Evolutionary conservation across 441 rosid genomes (phyloP), one percentile per base, ranked within the genome.

Genomic region (Jatropha multifida): DNA sequence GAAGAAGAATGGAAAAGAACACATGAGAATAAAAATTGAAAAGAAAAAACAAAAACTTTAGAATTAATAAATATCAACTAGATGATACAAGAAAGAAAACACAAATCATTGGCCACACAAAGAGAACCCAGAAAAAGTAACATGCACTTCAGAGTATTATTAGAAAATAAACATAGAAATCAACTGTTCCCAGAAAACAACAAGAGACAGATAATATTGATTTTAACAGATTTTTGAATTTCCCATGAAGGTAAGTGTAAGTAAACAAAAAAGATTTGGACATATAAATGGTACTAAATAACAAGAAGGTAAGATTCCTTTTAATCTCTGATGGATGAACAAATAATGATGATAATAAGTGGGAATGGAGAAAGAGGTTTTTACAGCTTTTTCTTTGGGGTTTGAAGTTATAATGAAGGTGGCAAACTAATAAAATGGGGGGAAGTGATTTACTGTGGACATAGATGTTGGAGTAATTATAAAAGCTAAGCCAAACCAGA

Each of bases 341-440:
- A 59, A 58, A 78, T 81, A 84, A 88, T 88, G 86, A 86, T 81
- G 79, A 78, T 68, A 77, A 81, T 67, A 54, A 73, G 72, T 82
- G 83, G 85, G 71, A 49, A 59, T 65, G 23, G 32, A 71, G 59
- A 71, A 5, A 71, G 7, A 40, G n/a, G 72, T 75, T 74, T 79
- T 76, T 41, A 48, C 81, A 66, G 74, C 83, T 70, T 74, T 74
- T 80, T 74, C 27, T 78, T 67, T 37, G 62, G 73, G 69, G 18
- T 46, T 63, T 13, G 59, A 26, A 32, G 60, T 68, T 73, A 74
- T 75, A 64, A 71, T 71, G 14, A 10, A 51, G 54, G 64, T 42
- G 61, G 65, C 68, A 51, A 48, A 62, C 74, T 44, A 48, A 62
- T 66, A 54, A 49, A 32, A 65, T 42, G 41, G 41, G 6, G 59